These are phyloP conservation scores for Ogataea methanolica DNA, from an alignment of 805 yeast species.

Conservation along the genomic window DNA sequence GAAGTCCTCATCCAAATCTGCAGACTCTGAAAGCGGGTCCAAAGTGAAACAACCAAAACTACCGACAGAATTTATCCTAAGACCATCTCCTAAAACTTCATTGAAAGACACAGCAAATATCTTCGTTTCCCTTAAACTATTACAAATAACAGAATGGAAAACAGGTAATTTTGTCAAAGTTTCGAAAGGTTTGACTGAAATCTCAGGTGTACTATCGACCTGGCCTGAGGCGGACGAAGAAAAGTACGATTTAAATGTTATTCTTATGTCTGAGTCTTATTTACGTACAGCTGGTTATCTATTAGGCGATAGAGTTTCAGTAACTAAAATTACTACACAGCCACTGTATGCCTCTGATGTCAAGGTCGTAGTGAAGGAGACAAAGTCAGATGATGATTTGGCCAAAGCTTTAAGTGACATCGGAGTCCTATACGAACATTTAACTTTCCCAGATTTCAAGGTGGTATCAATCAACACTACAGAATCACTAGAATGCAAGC, in stretches of 20 bases:
- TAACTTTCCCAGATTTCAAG: conserved; percentile 11
- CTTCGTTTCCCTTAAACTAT: conserved; percentile 21
- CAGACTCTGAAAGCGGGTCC: conserved; percentile 2
- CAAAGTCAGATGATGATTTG: conserved; percentile 6
- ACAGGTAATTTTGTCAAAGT: conserved; percentile 25
- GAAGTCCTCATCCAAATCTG: conserved; percentile 6
- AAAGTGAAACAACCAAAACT: conserved; percentile 16
- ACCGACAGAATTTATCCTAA: conserved; percentile 26
- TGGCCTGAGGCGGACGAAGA: conserved; percentile 25
- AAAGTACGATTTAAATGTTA: conserved; percentile 19
- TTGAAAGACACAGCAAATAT: conserved; percentile 14
- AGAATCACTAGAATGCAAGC: conserved; percentile 22
- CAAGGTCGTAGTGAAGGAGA: conserved; percentile 6
- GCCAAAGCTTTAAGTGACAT: conserved; percentile 41
- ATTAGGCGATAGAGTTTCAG: conserved; percentile 31
- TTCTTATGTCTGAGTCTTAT: conserved; percentile 20
- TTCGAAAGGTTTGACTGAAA: conserved; percentile 20
- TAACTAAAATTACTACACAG: conserved; percentile 43
- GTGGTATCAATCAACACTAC: conserved; percentile 5
- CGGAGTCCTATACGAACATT: conserved; percentile 60
- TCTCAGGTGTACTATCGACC: conserved; percentile 12
- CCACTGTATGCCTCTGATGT: conserved; percentile 37
- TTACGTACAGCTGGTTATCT: conserved; percentile 19
- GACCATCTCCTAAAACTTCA: conserved; percentile 17
- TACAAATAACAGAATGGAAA: conserved; percentile 17